Evolutionary conservation across 257 asterid genomes (phyloP).

Genomic region (Jacaranda copaia): DNA sequence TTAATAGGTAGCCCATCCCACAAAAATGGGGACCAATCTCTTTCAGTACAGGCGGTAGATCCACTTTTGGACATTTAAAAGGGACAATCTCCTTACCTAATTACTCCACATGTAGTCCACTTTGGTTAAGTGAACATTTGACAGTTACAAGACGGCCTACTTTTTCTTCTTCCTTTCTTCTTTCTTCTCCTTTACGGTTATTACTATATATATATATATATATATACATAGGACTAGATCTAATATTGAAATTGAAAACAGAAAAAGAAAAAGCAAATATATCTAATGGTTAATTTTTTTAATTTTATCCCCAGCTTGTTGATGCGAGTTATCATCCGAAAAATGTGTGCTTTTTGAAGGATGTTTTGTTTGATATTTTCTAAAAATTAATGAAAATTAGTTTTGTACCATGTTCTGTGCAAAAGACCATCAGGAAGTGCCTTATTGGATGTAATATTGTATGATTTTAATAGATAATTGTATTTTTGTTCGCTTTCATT

Average conservation of each 20-base stretch:
- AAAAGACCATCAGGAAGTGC: too few relatives aligned
- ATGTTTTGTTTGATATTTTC: too few relatives aligned
- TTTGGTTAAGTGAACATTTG: constrained; percentile 33
- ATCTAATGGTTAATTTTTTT: too few relatives aligned
- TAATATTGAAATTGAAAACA: background rate
- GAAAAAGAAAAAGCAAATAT: background rate
- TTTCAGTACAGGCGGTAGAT: constrained; percentile 21
- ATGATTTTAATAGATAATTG: too few relatives aligned
- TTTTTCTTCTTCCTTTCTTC: background rate
- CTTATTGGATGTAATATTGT: too few relatives aligned
- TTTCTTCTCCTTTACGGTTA: background rate
- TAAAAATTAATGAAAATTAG: too few relatives aligned
- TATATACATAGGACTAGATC: too few relatives aligned
- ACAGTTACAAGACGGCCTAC: constrained; percentile 29
- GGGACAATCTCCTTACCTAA: background rate
- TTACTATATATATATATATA: too few relatives aligned
- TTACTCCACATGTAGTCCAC: constrained; percentile 35
- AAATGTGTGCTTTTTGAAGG: too few relatives aligned
- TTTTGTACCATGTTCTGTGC: too few relatives aligned
- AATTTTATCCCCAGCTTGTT: too few relatives aligned
- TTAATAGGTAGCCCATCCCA: background rate
- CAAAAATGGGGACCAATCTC: constrained; percentile 45
- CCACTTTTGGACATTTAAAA: constrained; percentile 17
- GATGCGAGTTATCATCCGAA: too few relatives aligned
- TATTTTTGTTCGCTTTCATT: background rate